Percentiles rank a stretch among this genome's conserved stretches.
Conservation (phyloP, 306 rosid species). For the Spatholobus suberectus region DNA sequence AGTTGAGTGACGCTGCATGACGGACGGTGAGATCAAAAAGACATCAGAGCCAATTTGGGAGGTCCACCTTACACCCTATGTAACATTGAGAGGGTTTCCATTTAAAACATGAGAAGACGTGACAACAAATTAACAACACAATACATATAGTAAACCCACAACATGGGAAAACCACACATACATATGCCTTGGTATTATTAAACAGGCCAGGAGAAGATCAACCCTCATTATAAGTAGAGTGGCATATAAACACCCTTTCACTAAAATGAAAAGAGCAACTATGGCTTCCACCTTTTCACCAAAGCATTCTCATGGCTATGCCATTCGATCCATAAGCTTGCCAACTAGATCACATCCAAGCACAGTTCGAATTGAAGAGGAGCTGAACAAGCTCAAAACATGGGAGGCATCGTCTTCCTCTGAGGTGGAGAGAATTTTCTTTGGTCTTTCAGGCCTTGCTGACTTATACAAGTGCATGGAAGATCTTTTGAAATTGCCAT, state of each 20-base stretch:
- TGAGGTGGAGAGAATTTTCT: constrained; percentile 46
- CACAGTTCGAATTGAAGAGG: constrained; percentile 58
- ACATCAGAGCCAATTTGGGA: neutral
- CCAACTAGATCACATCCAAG: constrained; percentile 82
- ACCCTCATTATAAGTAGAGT: neutral
- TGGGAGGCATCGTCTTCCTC: constrained; percentile 54
- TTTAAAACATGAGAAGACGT: constrained; percentile 41
- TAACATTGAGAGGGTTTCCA: neutral
- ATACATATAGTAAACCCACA: constrained; percentile 36
- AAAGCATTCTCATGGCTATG: constrained; percentile 42
- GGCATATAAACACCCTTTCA: neutral
- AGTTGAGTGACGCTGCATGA: constrained; percentile 27
- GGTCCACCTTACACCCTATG: constrained; percentile 45
- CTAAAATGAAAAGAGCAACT: constrained; percentile 44
- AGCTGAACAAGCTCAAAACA: constrained; percentile 62
- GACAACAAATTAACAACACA: constrained; percentile 47
- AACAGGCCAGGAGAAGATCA: neutral
- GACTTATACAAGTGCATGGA: constrained; percentile 55
- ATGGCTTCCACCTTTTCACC: constrained; percentile 56
- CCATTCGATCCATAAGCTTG: constrained; percentile 66
- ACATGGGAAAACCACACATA: constrained; percentile 25
- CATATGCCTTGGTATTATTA: constrained; percentile 18
- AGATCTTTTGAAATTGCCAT: constrained; percentile 60
- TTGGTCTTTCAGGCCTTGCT: constrained; percentile 52
- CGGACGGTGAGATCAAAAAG: neutral